Base-by-base conservation (phyloP, 1,139 yeast genomes). In the Debaryomyces fabryi region DNA sequence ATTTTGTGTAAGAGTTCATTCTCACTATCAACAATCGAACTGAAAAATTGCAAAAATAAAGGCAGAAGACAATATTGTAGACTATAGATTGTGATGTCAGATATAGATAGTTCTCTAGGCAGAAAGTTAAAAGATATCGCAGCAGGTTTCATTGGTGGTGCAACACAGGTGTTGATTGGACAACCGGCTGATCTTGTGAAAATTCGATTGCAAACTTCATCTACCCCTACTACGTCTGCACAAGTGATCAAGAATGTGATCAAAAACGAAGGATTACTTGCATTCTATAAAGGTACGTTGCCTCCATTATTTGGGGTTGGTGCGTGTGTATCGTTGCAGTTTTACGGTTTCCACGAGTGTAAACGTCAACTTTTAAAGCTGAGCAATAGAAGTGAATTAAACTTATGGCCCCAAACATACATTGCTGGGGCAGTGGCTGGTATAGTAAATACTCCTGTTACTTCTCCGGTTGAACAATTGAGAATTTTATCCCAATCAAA, bases 371-470 rank as follows among this genome's bases (percentile, higher is more conserved):
- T 86, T 8, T 60, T 80, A 38, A 39, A 39, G 13, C 34, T 27
- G 18, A 40, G 46, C 23, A 67, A 61, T 21, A 54, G 53, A 20
- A 59, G 58, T 42, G 71, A 71, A 40, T 65, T 85, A 49, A 78
- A 78, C 39, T 69, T 81, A 39, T 73, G 79, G 77, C 79, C 82
- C 1, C 89, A 86, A 54, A 82, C 85, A 38, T 87, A 86, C 61
- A 52, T 82, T 12, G 84, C 90, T 3, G 96, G 96, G 20, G 90
- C 91, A 0, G 68, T 75, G 52, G 92, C 95, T 0, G 96, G 96
- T n/a, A 64, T 86, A 2, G 86, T 86, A 9, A 88, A 87, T 56
- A 76, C 91, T 0, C 83, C 90, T 6, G 78, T 87, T 18, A 78
- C 92, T 0, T 69, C 89, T 0, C 92, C 92, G 0, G 88, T 87